A percentile compares a stretch with the other conserved stretches of the same genome.
Conservation (phyloP, 306 rosid species). For the Rosa rugosa region DNA sequence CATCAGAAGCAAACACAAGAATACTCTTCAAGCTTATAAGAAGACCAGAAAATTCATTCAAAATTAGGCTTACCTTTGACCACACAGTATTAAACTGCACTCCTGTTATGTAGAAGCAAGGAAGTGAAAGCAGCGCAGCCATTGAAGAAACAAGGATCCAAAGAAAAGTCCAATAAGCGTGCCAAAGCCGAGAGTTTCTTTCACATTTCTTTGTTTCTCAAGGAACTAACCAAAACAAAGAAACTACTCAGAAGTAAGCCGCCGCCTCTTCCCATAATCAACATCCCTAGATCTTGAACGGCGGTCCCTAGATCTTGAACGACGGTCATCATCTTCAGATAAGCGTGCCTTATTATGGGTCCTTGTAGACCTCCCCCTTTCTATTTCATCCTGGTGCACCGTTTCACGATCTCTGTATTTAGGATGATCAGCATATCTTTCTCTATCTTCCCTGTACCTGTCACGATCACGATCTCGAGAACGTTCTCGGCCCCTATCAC, state of each 20-base stretch:
- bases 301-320: constrained; percentile 81
- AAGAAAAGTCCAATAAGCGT: constrained; percentile 42
- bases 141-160: constrained; percentile 41
- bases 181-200: constrained; percentile 32
- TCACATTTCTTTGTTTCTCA: constrained; percentile 31
- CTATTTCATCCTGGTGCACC: constrained; percentile 87
- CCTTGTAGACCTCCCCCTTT: constrained; percentile 80
- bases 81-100: constrained; percentile 31
- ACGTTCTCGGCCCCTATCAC: constrained; percentile 50
- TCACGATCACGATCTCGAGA: constrained; percentile 72
- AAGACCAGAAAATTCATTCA: not conserved
- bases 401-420: constrained; percentile 78
- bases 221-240: constrained; percentile 28
- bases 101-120: constrained; percentile 40
- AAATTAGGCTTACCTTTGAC: constrained; percentile 45
- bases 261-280: constrained; percentile 93
- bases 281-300: constrained; percentile 89
- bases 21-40: not conserved
- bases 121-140: constrained; percentile 43
- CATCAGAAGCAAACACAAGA: not conserved
- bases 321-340: constrained; percentile 75
- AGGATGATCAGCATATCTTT: constrained; percentile 81
- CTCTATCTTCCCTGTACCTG: constrained; percentile 81
- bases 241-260: constrained; percentile 77
- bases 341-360: constrained; percentile 73